Percentiles rank a stretch among this genome's conserved stretches.
These are phyloP conservation scores for Podospora tetraspora DNA, from an alignment of 495 filamentous ascomycete species.

Conservation along the genomic window DNA sequence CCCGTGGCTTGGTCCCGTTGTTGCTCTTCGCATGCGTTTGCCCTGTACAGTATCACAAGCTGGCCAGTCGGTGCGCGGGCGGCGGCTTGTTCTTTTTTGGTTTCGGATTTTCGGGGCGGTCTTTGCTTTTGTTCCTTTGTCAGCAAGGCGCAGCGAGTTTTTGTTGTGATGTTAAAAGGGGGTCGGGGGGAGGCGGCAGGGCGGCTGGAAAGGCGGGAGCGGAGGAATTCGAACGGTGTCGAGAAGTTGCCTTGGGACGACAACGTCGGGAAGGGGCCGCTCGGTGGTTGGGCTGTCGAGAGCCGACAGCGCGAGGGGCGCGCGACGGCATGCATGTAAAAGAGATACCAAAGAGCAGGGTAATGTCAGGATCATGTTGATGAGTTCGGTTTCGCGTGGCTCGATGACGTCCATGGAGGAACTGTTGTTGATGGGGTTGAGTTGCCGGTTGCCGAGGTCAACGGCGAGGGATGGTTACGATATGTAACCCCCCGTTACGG, in stretches of 20 bases:
- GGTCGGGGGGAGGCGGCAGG: neutral
- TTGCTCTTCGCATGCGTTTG: conserved; percentile 1
- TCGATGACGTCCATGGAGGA: neutral
- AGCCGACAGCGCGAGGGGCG: neutral
- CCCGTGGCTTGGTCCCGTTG: neutral
- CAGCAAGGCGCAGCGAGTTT: conserved; percentile 13
- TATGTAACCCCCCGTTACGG: neutral
- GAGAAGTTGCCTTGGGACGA: neutral
- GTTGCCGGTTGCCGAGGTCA: neutral
- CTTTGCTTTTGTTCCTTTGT: conserved; percentile 4
- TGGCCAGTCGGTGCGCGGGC: neutral
- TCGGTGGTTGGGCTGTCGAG: neutral
- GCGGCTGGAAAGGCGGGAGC: neutral
- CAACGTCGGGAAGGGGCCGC: neutral
- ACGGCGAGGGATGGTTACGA: neutral
- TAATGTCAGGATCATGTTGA: conserved; percentile 8
- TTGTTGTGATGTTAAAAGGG: neutral
- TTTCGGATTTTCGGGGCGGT: neutral
- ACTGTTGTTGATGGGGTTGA: neutral
- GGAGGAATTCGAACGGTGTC: neutral
- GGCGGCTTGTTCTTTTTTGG: neutral
- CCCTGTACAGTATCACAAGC: conserved; percentile 8
- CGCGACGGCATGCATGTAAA: conserved; percentile 4
- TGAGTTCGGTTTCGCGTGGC: neutral
- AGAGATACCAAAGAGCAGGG: conserved; percentile 11